These are phyloP conservation scores for Trichosporon inkin DNA, from an alignment of 1,284 basidiomycete genomes.

Conservation along the genomic window DNA sequence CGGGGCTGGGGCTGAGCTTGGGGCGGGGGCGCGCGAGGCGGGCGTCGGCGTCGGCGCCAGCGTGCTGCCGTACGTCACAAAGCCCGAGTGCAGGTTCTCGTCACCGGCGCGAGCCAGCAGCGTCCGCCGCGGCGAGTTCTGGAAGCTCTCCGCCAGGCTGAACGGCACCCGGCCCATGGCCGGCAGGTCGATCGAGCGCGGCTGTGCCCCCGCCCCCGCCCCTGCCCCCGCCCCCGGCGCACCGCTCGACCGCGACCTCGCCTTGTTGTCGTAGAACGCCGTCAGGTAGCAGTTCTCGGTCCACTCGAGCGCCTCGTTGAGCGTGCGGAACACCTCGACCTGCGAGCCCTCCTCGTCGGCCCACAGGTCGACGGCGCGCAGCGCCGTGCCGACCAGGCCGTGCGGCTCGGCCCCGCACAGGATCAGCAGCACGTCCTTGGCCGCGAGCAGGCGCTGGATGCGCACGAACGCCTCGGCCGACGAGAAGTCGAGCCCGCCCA, in stretches of 20 bases:
- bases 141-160: conserved; percentile 58
- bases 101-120: conserved; percentile 75
- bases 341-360: conserved; percentile 58
- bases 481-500: conserved; percentile 88
- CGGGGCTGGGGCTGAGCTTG: not conserved
- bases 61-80: conserved; percentile 1
- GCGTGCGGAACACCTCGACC: conserved; percentile 76
- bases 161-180: conserved; percentile 46
- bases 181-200: conserved; percentile 40
- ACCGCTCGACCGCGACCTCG: conserved; percentile 13
- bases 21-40: not conserved
- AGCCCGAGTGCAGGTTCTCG: conserved; percentile 36
- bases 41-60: not conserved
- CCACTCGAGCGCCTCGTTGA: conserved; percentile 95
- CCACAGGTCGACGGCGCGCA: conserved; percentile 71
- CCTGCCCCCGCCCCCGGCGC: too few species aligned
- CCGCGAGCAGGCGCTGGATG: conserved; percentile 73
- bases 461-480: conserved; percentile 92
- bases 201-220: not conserved
- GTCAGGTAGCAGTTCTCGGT: conserved; percentile 78
- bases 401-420: conserved; percentile 74
- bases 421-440: conserved; percentile 75
- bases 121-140: conserved; percentile 67
- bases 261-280: conserved; percentile 48
- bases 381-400: conserved; percentile 63